phyloP scores from a whole-genome alignment of 2,329 filamentous ascomycete species.

The Fusarium sp. region DNA sequence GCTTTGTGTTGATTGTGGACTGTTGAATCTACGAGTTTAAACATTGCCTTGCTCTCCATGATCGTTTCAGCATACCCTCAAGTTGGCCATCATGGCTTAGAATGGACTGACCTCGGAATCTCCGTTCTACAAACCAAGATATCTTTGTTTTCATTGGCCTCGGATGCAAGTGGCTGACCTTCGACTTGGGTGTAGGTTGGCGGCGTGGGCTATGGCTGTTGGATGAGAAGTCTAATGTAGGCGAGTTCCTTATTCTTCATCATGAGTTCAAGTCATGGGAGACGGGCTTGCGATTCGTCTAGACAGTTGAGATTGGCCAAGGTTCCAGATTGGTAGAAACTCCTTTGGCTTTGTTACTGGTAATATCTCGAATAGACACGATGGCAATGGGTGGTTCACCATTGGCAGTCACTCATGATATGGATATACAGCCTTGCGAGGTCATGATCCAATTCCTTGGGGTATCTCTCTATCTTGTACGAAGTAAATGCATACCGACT shows the following conservation, averaged over 20 bases:
- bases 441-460: conserved; percentile 44
- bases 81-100: neutral
- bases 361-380: neutral
- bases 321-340: neutral
- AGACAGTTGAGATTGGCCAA: no score
- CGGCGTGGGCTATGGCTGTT: neutral
- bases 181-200: neutral
- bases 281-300: neutral
- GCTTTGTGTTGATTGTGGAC: neutral
- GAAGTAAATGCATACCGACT: conserved; percentile 28
- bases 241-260: neutral
- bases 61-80: neutral
- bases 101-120: neutral
- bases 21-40: neutral
- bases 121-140: neutral
- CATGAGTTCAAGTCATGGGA: neutral
- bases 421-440: conserved; percentile 5
- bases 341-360: neutral
- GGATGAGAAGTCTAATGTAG: neutral
- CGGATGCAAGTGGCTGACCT: neutral
- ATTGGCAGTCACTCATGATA: neutral
- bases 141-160: neutral
- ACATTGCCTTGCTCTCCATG: neutral
- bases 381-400: neutral
- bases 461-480: conserved; percentile 42